Percentiles rank a stretch among this genome's conserved stretches.
Evolutionary conservation across 768 basidiomycete species (phyloP).

Genomic region (Goffeauzyma gilvescens): DNA sequence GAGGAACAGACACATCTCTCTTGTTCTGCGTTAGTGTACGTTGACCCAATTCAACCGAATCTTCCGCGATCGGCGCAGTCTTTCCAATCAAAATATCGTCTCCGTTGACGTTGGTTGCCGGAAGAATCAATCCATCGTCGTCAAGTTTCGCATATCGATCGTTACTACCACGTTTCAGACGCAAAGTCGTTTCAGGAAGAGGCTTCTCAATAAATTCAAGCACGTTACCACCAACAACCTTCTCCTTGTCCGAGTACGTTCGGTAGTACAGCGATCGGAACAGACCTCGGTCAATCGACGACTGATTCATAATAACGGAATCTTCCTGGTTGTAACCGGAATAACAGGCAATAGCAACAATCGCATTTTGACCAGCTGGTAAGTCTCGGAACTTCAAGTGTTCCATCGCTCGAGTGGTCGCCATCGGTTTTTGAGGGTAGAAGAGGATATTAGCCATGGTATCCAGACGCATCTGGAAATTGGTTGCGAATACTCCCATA

Average conservation of each 20-base stretch:
- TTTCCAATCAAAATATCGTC: slow-evolving; percentile 99
- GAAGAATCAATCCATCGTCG: slow-evolving; percentile 84
- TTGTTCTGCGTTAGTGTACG: slow-evolving; percentile 81
- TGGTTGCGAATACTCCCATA: slow-evolving; percentile 96
- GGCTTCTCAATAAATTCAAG: slow-evolving; percentile 96
- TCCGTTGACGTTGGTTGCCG: slow-evolving; percentile 81
- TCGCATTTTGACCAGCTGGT: slow-evolving; percentile 96
- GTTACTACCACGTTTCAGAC: slow-evolving; percentile 83
- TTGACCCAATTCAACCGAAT: slow-evolving; percentile 92
- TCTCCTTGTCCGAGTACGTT: slow-evolving; percentile 95
- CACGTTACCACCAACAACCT: slow-evolving; percentile 78
- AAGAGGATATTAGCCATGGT: slow-evolving; percentile 99
- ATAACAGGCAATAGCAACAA: slow-evolving; percentile 94
- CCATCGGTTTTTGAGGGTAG: slow-evolving; percentile 96
- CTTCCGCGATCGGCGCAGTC: slow-evolving; percentile 88
- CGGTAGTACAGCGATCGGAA: slow-evolving; percentile 98
- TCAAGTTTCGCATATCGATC: slow-evolving; percentile 80
- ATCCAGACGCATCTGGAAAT: slow-evolving; percentile 97
- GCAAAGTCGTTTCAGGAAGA: slow-evolving; percentile 70
- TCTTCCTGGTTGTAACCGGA: slow-evolving; percentile 99
- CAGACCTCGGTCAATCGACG: slow-evolving; percentile 88
- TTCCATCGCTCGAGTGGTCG: slow-evolving; percentile 97
- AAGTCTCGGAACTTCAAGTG: slow-evolving; percentile 96
- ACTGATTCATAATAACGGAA: slow-evolving; percentile 99
- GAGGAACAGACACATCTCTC: slow-evolving; percentile 87